Conservation (phyloP, 768 basidiomycete genomes). For the Mycena chlorophos region DNA sequence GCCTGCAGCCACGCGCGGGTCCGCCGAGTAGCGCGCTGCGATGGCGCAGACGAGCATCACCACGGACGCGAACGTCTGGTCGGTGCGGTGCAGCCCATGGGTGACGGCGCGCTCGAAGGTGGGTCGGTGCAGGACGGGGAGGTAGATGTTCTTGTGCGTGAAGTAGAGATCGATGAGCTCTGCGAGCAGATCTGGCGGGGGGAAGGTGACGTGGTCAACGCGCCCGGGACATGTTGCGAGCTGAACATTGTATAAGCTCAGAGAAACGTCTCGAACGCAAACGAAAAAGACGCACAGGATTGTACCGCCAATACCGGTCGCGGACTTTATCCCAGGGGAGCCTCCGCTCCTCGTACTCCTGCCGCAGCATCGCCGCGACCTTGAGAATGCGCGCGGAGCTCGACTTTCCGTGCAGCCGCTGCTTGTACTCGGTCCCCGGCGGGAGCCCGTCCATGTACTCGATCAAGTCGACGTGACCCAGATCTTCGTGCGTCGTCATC, state of each 20-base stretch:
- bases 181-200: slow-evolving; percentile 36
- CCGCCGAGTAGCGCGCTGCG: slow-evolving; percentile 43
- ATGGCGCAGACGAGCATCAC: slow-evolving; percentile 32
- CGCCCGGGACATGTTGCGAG: not conserved
- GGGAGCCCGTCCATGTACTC: not conserved
- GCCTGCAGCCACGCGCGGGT: slow-evolving; percentile 41
- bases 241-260: not conserved
- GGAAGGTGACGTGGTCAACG: slow-evolving; percentile 24
- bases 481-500: not conserved
- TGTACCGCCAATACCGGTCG: not conserved
- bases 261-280: not conserved
- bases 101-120: slow-evolving; percentile 43
- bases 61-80: slow-evolving; percentile 41
- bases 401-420: not conserved
- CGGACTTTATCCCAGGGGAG: not conserved
- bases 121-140: slow-evolving; percentile 53
- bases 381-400: not conserved
- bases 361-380: not conserved
- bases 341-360: not conserved
- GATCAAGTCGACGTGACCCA: not conserved
- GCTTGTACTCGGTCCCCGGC: not conserved
- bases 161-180: slow-evolving; percentile 53
- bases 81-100: slow-evolving; percentile 37
- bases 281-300: not conserved
- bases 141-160: slow-evolving; percentile 33